phyloP scores from a whole-genome alignment of 2,329 filamentous ascomycete species.

The Sphaceloma murrayae region DNA sequence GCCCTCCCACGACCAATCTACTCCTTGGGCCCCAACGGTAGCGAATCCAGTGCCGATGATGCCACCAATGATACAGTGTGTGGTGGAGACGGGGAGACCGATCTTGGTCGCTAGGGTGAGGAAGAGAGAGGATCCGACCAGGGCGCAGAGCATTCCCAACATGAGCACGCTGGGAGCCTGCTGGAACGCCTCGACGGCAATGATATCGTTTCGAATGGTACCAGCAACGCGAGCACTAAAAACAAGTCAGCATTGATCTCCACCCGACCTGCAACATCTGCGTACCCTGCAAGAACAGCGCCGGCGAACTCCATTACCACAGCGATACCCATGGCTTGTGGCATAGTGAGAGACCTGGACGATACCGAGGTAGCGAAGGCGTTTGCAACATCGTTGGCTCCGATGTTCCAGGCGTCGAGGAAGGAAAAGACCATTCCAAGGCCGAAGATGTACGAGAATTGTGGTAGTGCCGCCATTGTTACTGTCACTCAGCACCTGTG shows the following conservation, averaged over 20 bases:
- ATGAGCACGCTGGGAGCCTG: conserved; percentile 41
- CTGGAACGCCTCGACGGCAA: conserved; percentile 37
- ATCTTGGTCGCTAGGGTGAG: conserved; percentile 44
- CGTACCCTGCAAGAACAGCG: conserved; percentile 34
- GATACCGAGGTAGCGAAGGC: conserved; percentile 44
- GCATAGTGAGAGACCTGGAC: conserved; percentile 42
- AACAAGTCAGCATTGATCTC: not conserved
- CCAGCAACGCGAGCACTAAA: conserved; percentile 34
- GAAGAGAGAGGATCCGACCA: conserved; percentile 43
- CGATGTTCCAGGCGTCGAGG: conserved; percentile 56
- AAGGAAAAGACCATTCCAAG: conserved; percentile 54
- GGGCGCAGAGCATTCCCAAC: conserved; percentile 46
- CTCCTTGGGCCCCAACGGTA: conserved; percentile 43
- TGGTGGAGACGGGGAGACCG: conserved; percentile 47
- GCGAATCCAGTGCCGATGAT: conserved; percentile 39
- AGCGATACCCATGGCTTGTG: conserved; percentile 40
- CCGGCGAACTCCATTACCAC: conserved; percentile 43
- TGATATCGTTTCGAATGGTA: conserved; percentile 41
- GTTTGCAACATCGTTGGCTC: conserved; percentile 46
- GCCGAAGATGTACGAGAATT: conserved; percentile 54
- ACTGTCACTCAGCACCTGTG: too few species aligned
- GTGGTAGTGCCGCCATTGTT: conserved; percentile 34
- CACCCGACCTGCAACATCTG: not conserved
- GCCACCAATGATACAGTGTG: conserved; percentile 41
- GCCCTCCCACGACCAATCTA: conserved; percentile 49